phyloP scores from a whole-genome alignment of 129 eudicot genomes.

The Lactuca sativa region DNA sequence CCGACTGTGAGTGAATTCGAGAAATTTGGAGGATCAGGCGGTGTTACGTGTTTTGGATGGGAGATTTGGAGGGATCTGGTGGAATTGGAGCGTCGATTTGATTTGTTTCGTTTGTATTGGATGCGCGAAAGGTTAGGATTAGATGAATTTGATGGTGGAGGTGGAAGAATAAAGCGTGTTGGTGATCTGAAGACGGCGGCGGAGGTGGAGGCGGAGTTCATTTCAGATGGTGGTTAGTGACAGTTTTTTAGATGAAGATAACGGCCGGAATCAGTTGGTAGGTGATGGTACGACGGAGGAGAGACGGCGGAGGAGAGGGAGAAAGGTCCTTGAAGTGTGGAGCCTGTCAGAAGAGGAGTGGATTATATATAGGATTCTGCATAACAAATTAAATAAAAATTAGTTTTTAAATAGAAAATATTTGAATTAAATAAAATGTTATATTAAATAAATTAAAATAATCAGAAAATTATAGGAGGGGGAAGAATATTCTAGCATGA shows the following conservation, averaged over 20 bases:
- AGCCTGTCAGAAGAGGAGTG: neutral
- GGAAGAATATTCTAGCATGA: constrained; percentile 22
- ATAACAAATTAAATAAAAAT: neutral
- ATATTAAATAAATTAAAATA: neutral
- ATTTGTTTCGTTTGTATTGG: constrained; percentile 15
- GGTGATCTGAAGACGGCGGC: constrained; percentile 28
- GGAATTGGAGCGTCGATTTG: constrained; percentile 7
- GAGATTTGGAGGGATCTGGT: constrained; percentile 27
- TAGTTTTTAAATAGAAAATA: neutral
- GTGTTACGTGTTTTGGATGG: constrained; percentile 8
- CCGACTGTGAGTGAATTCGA: constrained; percentile 26
- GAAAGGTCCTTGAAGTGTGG: constrained; percentile 31
- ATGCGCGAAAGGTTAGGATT: constrained; percentile 9
- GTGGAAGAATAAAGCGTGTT: constrained; percentile 6
- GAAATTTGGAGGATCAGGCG: neutral
- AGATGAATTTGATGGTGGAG: constrained; percentile 13
- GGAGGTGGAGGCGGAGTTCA: constrained; percentile 29
- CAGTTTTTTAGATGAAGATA: constrained; percentile 14
- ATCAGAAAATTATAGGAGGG: neutral
- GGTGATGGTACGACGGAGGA: constrained; percentile 7
- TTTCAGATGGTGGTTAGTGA: constrained; percentile 13
- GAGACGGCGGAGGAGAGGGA: constrained; percentile 15
- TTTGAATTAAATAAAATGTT: neutral
- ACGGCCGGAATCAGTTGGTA: constrained; percentile 25
- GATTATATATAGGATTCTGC: constrained; percentile 8